Conservation (phyloP, 148 eudicot species). For the Spergularia bocconei region DNA sequence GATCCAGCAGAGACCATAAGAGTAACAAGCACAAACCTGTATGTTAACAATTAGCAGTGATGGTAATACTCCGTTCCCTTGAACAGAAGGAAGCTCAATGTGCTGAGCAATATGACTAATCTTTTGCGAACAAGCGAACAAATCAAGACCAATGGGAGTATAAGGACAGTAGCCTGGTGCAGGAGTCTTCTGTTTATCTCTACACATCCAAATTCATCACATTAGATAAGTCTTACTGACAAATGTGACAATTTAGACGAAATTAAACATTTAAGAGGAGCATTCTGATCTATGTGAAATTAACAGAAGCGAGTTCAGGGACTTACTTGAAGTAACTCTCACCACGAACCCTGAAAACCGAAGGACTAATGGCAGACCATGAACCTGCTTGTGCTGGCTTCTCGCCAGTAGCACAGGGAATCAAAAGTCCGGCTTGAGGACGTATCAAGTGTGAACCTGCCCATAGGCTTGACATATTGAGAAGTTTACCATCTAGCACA, state of each 20-base stretch:
- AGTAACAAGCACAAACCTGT: constrained; percentile 47
- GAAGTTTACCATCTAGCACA: constrained; percentile 34
- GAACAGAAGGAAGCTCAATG: constrained; percentile 58
- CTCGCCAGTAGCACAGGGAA: constrained; percentile 45
- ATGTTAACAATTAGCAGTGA: constrained; percentile 69
- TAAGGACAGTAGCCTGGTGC: constrained; percentile 74
- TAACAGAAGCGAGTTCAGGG: neutral
- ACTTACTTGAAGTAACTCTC: constrained; percentile 61
- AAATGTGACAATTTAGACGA: neutral
- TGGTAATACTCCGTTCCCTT: constrained; percentile 52
- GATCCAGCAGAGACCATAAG: neutral
- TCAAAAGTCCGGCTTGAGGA: constrained; percentile 54
- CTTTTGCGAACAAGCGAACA: constrained; percentile 60
- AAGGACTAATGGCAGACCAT: constrained; percentile 64
- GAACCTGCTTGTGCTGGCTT: constrained; percentile 42
- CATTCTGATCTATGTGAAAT: no score
- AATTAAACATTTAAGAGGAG: neutral
- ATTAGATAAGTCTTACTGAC: neutral
- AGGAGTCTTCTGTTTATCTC: constrained; percentile 61
- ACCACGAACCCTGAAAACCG: constrained; percentile 73
- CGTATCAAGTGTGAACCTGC: constrained; percentile 47
- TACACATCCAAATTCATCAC: constrained; percentile 28
- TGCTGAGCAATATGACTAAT: constrained; percentile 72
- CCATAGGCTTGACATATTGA: constrained; percentile 27
- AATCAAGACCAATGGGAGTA: constrained; percentile 66